Base-by-base conservation (phyloP, 441 rosid species). In the Croton setiger region DNA sequence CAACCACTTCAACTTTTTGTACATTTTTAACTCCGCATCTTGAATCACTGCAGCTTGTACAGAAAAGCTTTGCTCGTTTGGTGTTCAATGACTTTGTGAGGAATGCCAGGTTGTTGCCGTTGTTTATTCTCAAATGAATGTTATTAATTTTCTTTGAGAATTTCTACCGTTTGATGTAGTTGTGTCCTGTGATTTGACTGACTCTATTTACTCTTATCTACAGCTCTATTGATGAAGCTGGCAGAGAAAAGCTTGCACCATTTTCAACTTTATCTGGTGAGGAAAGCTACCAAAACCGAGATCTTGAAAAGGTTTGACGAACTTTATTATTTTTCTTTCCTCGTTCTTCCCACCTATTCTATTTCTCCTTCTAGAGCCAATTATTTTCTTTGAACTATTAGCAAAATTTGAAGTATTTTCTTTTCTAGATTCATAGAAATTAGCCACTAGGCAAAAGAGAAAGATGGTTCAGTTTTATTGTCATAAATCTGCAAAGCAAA, bases 31-130 rank as follows among this genome's bases (percentile, higher is more conserved):
- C 63, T 45, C 61, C 5, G 36, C 58, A 33, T 23, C 72, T 75
- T 67, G 51, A 49, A 66, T 68, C 66, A 7, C 66, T 78, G 84
- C 91, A 92, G 98, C 99, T 95, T 78, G 99, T 95, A 61, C 99
- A 95, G 80, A 95, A 95, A 82, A 95, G 99, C 78, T 95, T 95
- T 80, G 88, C 97, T 69, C 93, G 99, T 60, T 79, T 95, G 79
- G 51, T 89, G 71, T 95, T 80, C 80, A 86, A 92, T 55, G 99
- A 95, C 80, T 87, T 84, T 80, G 52, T 77, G 73, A 90, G 93
- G 74, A 86, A 87, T 79, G 92, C 88, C 73, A 88, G 98, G 99
- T 87, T 61, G 43, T 45, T 51, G 41, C 60, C 47, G 20, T 44
- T n/a, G 43, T 14, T 44, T 35, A 15, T 33, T n/a, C 63, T 60